Conservation (phyloP, 1,284 basidiomycete genomes). For the Malassezia sympodialis region DNA sequence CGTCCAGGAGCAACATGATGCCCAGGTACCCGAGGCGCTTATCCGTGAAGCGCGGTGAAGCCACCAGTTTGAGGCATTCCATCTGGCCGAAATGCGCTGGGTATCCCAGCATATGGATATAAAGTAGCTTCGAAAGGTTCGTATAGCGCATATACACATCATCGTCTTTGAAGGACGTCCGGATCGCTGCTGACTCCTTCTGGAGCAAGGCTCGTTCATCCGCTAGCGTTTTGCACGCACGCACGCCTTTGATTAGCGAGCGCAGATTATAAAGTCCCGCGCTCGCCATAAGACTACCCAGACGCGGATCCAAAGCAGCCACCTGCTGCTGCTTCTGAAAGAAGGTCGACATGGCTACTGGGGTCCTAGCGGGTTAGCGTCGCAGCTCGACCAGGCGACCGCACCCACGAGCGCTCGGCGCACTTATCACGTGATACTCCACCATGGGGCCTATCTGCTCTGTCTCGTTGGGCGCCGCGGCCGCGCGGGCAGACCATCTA, state of each 20-base stretch:
- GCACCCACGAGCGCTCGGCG: background rate
- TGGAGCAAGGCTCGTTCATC: slow-evolving; percentile 96
- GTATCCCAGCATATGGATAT: slow-evolving; percentile 99
- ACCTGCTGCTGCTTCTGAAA: slow-evolving; percentile 48
- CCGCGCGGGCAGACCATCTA: slow-evolving; percentile 10
- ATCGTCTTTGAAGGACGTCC: slow-evolving; percentile 95
- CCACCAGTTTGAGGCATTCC: slow-evolving; percentile 96
- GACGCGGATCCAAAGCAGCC: slow-evolving; percentile 45
- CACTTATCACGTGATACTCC: slow-evolving; percentile 9
- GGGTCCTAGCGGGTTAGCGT: slow-evolving; percentile 1
- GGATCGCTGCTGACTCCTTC: slow-evolving; percentile 93
- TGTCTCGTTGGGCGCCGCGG: background rate
- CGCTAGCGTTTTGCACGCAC: slow-evolving; percentile 71
- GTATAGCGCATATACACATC: slow-evolving; percentile 70
- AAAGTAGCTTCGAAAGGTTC: slow-evolving; percentile 94
- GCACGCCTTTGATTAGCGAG: slow-evolving; percentile 50
- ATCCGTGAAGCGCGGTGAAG: slow-evolving; percentile 91
- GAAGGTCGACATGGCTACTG: slow-evolving; percentile 40
- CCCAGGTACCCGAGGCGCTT: slow-evolving; percentile 94
- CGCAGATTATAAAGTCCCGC: slow-evolving; percentile 49
- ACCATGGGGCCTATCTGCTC: background rate
- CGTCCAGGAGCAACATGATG: slow-evolving; percentile 93
- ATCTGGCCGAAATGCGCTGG: slow-evolving; percentile 99
- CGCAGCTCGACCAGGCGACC: background rate
- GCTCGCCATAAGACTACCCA: slow-evolving; percentile 44